Base-by-base conservation (phyloP, 1,139 yeast genomes). In the Pichia sp. region DNA sequence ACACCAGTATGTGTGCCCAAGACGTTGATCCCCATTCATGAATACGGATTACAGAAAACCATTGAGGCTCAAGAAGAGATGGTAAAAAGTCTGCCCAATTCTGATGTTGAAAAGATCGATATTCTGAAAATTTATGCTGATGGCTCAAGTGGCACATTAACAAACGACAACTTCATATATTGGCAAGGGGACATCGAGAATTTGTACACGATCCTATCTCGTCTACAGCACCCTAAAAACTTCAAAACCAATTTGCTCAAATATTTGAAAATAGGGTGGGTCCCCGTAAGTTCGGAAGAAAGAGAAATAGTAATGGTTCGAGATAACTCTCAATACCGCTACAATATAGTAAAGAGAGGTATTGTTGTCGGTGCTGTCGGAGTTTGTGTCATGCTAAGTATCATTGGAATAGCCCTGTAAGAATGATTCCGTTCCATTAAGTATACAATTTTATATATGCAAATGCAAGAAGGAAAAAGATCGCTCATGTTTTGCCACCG, bases 371-470 rank as follows among this genome's bases (percentile, higher is more conserved):
- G 51, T 19, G 5, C 45, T 11, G 26, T 38, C 3, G 49, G 53
- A 8, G 11, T 48, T 1, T 4, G 16, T 10, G 2, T 47, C 3
- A 43, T 42, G 7, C 10, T 30, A 90, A 67, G 96, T 80, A 89
- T 54, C 81, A 89, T 31, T 90, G 97, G 96, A 97, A 97, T 64
- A 19, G 23, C 23, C 82, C 70, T 1, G 46, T 64, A 53, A 62
- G 65, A 97, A 97, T 66, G 97, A 96, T 1, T 90, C 90, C 67
- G 90, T 85, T 34, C 97, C 97, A 19, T 19, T 57, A 84, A 95
- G 47, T 89, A 85, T 70, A 85, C 86, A 32, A 92, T 90, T 31
- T 31, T 31, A 31, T 31, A 31, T 5, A 31, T 31, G 11, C 34
- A 4, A 31, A 5, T 31, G 11, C 11, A 31, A 31, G 34, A 8